Evolutionary conservation across 73 alveolate genomes (phyloP), one percentile per base, ranked within the genome.

Genomic region (Durusdinium trenchii): DNA sequence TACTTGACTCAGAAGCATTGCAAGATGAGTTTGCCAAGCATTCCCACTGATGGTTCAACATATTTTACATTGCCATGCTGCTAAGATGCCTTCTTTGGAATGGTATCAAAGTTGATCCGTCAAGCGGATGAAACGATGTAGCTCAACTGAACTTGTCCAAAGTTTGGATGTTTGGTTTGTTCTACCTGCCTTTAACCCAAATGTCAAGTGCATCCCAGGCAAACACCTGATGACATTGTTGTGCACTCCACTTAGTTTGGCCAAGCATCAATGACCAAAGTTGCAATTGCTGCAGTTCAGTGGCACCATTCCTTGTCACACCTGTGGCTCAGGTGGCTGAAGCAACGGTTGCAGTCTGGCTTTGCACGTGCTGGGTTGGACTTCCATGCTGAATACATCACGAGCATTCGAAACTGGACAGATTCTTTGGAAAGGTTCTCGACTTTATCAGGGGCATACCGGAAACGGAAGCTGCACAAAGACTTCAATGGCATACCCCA

Each of bases 261-360:
- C 4, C 30, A 60, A 60, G 4, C 73, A 23, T n/a, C n/a, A 45
- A 9, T 32, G 46, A 32, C 46, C 81, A 38, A 67, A 67, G 81
- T 67, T 67, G 26, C 81, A 67, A n/a, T n/a, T n/a, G n/a, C n/a
- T n/a, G n/a, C 38, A 18, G 81, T 67, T 20, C 43, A 35, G 9
- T 23, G 32, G 16, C 42, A 6, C 78, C 78, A 64, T 23, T 10
- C 10, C 81, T 67, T 45, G 46, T 75, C 30, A 9, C 43, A 50
- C 6, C 52, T 46, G 16, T 28, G 42, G 23, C 89, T 46, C 73
- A 82, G 92, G 92, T 82, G 92, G 92, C n/a, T 82, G n/a, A 82
- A 48, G 35, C 36, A 14, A 48, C 2, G 71, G 47, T 36, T 82
- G 92, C 43, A 14, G 35, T 47, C 26, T 46, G 14, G 38, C 48